Conservation (phyloP, 306 rosid genomes). For the Acacia melanoxylon region DNA sequence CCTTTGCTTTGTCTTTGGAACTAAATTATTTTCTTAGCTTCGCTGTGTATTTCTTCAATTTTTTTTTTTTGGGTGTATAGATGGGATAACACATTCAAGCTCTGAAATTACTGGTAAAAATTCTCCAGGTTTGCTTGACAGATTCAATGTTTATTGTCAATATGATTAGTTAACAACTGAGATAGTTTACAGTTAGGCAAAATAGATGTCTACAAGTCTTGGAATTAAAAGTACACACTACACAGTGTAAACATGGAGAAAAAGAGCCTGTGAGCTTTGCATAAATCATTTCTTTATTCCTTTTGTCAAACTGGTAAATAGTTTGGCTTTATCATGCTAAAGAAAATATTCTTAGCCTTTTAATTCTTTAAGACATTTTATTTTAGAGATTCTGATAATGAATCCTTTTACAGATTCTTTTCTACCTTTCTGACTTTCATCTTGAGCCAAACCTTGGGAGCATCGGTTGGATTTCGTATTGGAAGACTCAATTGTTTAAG, state of each 20-base stretch:
- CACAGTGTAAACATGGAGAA: not conserved
- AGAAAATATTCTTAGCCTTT: not conserved
- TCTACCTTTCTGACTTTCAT: constrained; percentile 72
- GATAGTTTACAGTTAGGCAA: not conserved
- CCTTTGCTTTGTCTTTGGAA: not conserved
- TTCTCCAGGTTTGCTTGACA: not conserved
- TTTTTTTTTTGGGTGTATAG: not conserved
- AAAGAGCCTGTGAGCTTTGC: not conserved
- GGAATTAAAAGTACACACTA: not conserved
- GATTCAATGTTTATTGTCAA: not conserved
- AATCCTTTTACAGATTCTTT: constrained; percentile 57
- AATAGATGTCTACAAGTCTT: not conserved
- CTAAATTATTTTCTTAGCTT: not conserved
- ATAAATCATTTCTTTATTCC: not conserved
- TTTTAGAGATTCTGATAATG: not conserved
- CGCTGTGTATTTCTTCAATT: not conserved
- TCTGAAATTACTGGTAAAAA: not conserved
- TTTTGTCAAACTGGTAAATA: not conserved
- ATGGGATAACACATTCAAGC: not conserved
- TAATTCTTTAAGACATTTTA: not conserved
- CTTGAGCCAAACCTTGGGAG: constrained; percentile 69
- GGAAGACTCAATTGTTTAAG: constrained; percentile 80
- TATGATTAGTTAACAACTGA: not conserved
- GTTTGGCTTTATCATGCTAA: not conserved
- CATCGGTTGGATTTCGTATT: constrained; percentile 72